These are phyloP conservation scores for Acer yangbiense DNA, from an alignment of 345 rosid genomes.

Conservation along the genomic window DNA sequence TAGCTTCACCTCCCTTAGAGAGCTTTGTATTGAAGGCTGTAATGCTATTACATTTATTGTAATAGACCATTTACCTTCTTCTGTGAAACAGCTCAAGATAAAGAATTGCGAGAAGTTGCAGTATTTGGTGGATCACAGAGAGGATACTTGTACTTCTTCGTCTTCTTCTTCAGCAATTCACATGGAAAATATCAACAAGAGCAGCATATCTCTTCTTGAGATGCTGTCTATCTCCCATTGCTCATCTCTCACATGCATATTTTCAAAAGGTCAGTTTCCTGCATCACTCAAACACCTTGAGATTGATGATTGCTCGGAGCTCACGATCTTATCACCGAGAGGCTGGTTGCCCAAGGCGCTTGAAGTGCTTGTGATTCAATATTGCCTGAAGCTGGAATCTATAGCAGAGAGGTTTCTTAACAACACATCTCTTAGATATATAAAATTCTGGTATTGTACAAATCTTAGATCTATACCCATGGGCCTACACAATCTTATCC, in stretches of 20 bases:
- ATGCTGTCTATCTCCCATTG: neutral
- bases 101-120: neutral
- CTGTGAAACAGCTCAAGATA: neutral
- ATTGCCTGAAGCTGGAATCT: neutral
- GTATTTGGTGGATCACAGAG: neutral
- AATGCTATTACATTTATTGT: neutral
- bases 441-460: neutral
- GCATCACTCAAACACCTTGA: neutral
- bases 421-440: neutral
- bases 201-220: neutral
- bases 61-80: neutral
- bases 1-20: neutral
- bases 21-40: neutral
- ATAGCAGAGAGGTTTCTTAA: neutral
- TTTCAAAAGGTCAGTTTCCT: neutral
- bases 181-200: neutral
- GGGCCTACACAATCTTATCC: neutral
- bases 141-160: neutral
- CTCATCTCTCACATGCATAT: neutral
- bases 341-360: neutral
- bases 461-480: neutral
- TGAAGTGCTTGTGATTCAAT: rapidly evolving
- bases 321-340: neutral
- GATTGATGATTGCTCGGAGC: constrained; percentile 5
- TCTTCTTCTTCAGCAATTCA: neutral